A percentile compares a stretch with the other conserved stretches of the same genome.
phyloP scores from a whole-genome alignment of 345 rosid species.

The Psidium friedrichsthalianum region DNA sequence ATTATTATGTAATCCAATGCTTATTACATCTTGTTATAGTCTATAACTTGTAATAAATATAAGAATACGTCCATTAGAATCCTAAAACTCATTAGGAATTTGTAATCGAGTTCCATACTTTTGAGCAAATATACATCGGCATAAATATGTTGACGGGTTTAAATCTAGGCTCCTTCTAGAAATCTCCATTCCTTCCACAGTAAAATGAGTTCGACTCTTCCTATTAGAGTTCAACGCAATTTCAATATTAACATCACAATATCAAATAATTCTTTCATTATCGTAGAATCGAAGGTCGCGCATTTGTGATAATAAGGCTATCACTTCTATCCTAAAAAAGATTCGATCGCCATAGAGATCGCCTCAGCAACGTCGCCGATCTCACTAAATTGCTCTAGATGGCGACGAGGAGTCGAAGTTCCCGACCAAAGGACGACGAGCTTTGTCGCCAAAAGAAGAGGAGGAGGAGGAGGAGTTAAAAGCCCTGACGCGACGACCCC shows the following conservation, averaged over 20 bases:
- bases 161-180: fast-evolving
- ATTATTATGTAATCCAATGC: neutral
- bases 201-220: neutral
- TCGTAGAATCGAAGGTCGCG: neutral
- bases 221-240: neutral
- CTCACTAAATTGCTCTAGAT: neutral
- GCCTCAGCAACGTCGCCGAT: neutral
- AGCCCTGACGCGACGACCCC: neutral
- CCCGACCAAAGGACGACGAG: neutral
- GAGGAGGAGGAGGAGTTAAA: no score
- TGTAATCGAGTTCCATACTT: neutral
- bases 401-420: neutral
- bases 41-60: neutral
- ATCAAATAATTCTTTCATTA: neutral
- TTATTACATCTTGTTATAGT: neutral
- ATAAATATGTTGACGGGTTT: neutral
- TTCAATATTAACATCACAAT: neutral
- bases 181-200: fast-evolving
- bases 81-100: neutral
- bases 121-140: neutral
- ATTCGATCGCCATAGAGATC: neutral
- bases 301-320: neutral
- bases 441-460: neutral
- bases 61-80: neutral
- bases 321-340: neutral